Evolutionary conservation across 768 basidiomycete genomes (phyloP), one percentile per base, ranked within the genome.

Genomic region (Pleurotus ostreatus): DNA sequence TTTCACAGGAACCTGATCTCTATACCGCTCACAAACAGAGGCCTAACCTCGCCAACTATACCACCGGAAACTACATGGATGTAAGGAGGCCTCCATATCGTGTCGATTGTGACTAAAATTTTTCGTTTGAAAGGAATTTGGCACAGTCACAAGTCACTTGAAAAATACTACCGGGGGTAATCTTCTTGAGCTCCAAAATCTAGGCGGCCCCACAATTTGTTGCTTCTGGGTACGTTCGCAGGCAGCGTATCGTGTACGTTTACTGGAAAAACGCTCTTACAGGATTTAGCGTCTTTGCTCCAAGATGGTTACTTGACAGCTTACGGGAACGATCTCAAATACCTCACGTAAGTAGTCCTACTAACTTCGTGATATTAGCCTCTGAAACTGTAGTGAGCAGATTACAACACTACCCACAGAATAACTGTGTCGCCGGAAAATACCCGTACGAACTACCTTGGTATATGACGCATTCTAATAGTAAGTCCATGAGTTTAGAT

Each of bases 1-100:
- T 49, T 49, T 53, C 54, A 20, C 57, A 80, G 79, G 81, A 82
- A 65, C 86, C 86, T 40, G 86, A 88, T 69, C 71, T 86, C 52
- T 88, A 82, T 62, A 68, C 73, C 0, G 47, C 40, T 3, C 80
- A 82, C 57, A 64, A 66, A 1, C 58, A 76, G 56, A 70, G 80
- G 26, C 73, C 77, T 1, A 63, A 65, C 37, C 61, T 77, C 5
- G 46, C 64, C n/a, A 82, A 81, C 55, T 82, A 81, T 58, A 77
- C 78, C 0, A 68, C 73, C 0, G 57, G 71, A 12, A 67, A 75
- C 52, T 82, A 82, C 60, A 74, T 81, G 34, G 65, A 69, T 16
- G 79, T 79, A 58, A 47, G 74, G 60, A 15, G 43, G 12, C 13
- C 47, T 39, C 22, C 12, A 41, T 45, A 7, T 34, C 55, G 2